Base-by-base conservation (phyloP, 148 eudicot species). In the Cornus controversa region DNA sequence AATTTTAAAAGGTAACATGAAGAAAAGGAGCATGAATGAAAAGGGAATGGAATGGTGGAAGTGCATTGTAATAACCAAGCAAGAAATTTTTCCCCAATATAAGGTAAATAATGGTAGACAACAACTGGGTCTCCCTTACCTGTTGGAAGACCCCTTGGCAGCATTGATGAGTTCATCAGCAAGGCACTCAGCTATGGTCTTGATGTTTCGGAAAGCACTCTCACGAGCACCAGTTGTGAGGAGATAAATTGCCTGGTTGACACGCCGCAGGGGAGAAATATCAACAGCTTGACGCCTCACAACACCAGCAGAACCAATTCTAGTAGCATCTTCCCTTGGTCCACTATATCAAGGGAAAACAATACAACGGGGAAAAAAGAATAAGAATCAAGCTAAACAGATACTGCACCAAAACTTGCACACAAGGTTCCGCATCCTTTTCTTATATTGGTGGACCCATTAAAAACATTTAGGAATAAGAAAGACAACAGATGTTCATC, bases 141-240 rank as follows among this genome's bases (percentile, higher is more conserved):
- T 84, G 82, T 84, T 84, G 16, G 87, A 84, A 29, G 87, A 84
- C 36, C 87, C 87, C 79, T 84, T 84, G 70, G 87, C 87, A 42
- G 87, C 87, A 84, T 84, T 81, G 78, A 84, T 84, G 42, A 84
- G 87, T 57, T 84, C 87, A 75, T 84, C 87, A 78, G 87, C 87
- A 71, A 84, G 84, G 67, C 87, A 84, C 77, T 84, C 87, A 29
- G 87, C 87, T 22, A 84, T 84, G 18, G 84, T 84, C 78, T 84
- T 84, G 70, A 84, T 65, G 75, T 84, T 84, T 68, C 87, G 75
- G 80, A 84, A 84, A 16, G 84, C 82, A 75, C 84, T 84, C 54
- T 84, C 87, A 75, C 87, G 87, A 22, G 87, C 87, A 68, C 82
- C 84, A 16, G 87, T 84, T 2, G 87, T 81, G 6, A 84, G 84